A percentile compares a stretch with the other conserved stretches of the same genome.
These are phyloP conservation scores for Graphium sp. DNA, from an alignment of 2,329 filamentous ascomycete species.

Conservation along the genomic window DNA sequence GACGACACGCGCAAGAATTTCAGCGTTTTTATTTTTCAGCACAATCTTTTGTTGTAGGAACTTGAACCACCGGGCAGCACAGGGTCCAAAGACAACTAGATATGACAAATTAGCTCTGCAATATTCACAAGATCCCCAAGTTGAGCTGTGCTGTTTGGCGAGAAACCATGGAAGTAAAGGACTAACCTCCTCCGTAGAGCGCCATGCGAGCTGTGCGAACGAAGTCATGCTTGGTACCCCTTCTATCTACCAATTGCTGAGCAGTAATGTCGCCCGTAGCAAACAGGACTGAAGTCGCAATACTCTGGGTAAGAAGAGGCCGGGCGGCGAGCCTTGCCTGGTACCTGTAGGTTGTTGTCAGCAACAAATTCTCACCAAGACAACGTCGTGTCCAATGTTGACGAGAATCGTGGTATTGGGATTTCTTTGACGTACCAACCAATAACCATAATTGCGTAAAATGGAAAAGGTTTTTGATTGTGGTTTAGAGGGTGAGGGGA, in stretches of 20 bases:
- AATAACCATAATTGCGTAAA: too few relatives aligned
- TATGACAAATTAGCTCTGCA: too few relatives aligned
- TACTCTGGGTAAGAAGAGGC: slow-evolving; percentile 76
- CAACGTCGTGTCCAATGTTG: too few relatives aligned
- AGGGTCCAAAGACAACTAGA: slow-evolving; percentile 71
- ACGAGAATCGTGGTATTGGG: too few relatives aligned
- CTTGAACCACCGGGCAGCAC: slow-evolving; percentile 72
- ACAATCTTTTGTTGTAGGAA: slow-evolving; percentile 57
- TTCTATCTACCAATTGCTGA: slow-evolving; percentile 78
- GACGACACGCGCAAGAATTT: slow-evolving; percentile 62
- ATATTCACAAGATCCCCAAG: too few relatives aligned
- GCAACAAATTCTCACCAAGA: too few relatives aligned
- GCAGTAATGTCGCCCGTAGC: slow-evolving; percentile 81
- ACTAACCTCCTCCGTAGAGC: slow-evolving; percentile 58
- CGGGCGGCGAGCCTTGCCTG: slow-evolving; percentile 64
- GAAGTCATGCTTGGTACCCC: slow-evolving; percentile 58
- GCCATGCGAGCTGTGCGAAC: slow-evolving; percentile 63
- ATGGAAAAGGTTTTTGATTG: too few relatives aligned
- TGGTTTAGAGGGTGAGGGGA: too few relatives aligned
- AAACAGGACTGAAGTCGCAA: slow-evolving; percentile 85
- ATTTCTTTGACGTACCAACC: too few relatives aligned
- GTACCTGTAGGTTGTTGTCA: slow-evolving; percentile 65
- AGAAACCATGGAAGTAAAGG: slow-evolving; percentile 1
- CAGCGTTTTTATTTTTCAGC: slow-evolving; percentile 46
- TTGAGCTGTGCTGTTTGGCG: too few relatives aligned